phyloP scores from a whole-genome alignment of 176 grass and related monocot genomes.

The Aegilops sharonensis region DNA sequence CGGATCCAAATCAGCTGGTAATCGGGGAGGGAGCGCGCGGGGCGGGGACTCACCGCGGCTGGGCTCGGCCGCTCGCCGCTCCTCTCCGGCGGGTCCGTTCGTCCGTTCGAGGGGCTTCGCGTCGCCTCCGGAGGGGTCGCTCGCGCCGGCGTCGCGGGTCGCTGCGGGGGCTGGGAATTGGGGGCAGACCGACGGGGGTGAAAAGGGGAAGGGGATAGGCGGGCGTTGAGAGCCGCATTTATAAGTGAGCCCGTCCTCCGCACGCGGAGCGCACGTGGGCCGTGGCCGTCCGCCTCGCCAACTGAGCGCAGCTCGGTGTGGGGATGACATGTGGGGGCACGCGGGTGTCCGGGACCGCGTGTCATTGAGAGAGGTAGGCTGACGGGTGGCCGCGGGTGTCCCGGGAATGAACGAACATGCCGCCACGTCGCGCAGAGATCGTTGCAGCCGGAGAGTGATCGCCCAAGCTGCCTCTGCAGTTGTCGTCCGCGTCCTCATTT shows the following conservation, averaged over 20 bases:
- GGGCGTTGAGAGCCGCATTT: conserved; percentile 31
- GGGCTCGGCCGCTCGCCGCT: neutral
- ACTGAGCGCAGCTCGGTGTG: neutral
- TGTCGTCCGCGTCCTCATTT: neutral
- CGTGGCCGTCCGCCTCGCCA: neutral
- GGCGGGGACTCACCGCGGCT: neutral
- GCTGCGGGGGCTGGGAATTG: neutral
- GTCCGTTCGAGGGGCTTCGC: too few relatives aligned
- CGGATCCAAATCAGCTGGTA: neutral
- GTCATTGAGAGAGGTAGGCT: neutral
- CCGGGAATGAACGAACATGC: neutral
- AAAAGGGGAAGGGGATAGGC: neutral
- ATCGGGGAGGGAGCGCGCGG: neutral
- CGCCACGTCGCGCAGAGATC: neutral
- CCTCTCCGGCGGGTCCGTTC: neutral
- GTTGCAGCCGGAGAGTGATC: neutral
- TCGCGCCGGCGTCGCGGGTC: conserved; percentile 15
- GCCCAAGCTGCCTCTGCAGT: neutral
- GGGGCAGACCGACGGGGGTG: neutral
- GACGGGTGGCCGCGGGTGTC: neutral
- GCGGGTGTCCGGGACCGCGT: neutral
- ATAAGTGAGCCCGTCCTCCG: conserved; percentile 23
- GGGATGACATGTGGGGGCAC: neutral
- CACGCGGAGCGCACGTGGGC: conserved; percentile 24
- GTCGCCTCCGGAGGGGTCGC: neutral